Conservation (phyloP, 2,329 filamentous ascomycete genomes). For the Neonectria faginata region DNA sequence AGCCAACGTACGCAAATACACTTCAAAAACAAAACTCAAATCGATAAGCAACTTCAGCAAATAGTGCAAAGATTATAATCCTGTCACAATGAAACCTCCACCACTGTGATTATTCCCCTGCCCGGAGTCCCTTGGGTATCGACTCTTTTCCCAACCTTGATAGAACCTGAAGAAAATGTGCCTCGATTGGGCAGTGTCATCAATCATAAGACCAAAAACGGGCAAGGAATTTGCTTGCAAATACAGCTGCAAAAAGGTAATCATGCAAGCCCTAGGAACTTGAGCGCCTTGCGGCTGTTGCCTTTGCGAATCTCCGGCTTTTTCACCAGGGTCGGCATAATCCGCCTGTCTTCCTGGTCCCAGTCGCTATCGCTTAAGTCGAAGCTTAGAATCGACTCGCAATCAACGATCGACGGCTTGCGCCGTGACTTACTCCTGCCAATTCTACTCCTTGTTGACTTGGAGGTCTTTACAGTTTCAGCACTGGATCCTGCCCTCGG, state of each 20-base stretch:
- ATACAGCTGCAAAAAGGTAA: neutral
- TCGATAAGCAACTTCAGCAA: constrained; percentile 3
- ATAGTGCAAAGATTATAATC: constrained; percentile 9
- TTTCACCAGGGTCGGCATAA: constrained; percentile 63
- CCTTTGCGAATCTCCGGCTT: constrained; percentile 52
- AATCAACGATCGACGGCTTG: constrained; percentile 41
- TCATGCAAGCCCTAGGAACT: constrained; percentile 63
- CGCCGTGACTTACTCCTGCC: constrained; percentile 47
- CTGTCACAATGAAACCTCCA: constrained; percentile 5
- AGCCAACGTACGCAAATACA: neutral
- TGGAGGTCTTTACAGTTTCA: constrained; percentile 48
- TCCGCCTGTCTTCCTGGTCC: constrained; percentile 61
- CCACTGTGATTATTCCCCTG: constrained; percentile 18
- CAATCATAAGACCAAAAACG: constrained; percentile 33
- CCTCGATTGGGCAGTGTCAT: constrained; percentile 35
- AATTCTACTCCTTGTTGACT: constrained; percentile 46
- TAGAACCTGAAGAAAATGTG: constrained; percentile 32
- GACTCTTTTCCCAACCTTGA: constrained; percentile 16
- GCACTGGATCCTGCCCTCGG: constrained; percentile 49
- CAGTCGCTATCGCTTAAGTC: constrained; percentile 57
- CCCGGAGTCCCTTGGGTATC: constrained; percentile 17
- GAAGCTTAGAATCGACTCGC: constrained; percentile 50
- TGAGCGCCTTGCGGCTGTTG: constrained; percentile 64
- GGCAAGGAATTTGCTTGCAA: neutral
- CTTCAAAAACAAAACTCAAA: neutral